Evolutionary conservation across 2,329 filamentous ascomycete species (phyloP), one percentile per base, ranked within the genome.

Genomic region (Nemania sp.): DNA sequence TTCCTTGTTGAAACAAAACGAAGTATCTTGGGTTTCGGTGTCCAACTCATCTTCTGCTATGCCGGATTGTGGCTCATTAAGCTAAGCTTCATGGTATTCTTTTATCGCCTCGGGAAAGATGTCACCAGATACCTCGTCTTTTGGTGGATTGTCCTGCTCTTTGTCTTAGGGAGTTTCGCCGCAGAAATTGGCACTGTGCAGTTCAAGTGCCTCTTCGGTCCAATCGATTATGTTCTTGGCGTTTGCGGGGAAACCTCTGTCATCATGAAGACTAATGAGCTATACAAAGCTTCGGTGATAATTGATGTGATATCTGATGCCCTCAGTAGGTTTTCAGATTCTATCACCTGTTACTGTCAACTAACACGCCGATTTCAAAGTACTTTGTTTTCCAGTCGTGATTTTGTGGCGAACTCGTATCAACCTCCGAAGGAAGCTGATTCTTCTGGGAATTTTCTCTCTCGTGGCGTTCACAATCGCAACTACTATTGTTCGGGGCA

Each of bases 11-110:
- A 28, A 3, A 11, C 23, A 6, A 5, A n/a, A 3, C 3, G 17
- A 17, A 20, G 40, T 4, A 6, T 42, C 4, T 5, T 5, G 7
- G 14, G 11, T 24, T 28, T 42, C 40, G 40, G 11, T 6, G 5
- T 45, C 34, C 23, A 24, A 2, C 2, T 14, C n/a, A 15, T 28
- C 14, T 5, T 42, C 23, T 15, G 6, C 23, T 28, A 15, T 20
- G 24, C 43, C 19, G 59, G 19, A 56, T 70, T 49, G 60, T 69
- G 20, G 72, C 68, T 48, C 1, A 45, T 61, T 49, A 61, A 61
- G 19, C 19, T 60, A 17, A 61, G 39, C 30, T 61, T 60, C 31
- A 19, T 61, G 12, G 4, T 56, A 8, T 61, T 61, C 31, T 60
- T 60, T 26, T 34, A 19, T 3, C 51, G 59, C 7, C 37, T 61